Base-by-base conservation (phyloP, 2,329 filamentous ascomycete genomes). In the Fusarium robinianum region DNA sequence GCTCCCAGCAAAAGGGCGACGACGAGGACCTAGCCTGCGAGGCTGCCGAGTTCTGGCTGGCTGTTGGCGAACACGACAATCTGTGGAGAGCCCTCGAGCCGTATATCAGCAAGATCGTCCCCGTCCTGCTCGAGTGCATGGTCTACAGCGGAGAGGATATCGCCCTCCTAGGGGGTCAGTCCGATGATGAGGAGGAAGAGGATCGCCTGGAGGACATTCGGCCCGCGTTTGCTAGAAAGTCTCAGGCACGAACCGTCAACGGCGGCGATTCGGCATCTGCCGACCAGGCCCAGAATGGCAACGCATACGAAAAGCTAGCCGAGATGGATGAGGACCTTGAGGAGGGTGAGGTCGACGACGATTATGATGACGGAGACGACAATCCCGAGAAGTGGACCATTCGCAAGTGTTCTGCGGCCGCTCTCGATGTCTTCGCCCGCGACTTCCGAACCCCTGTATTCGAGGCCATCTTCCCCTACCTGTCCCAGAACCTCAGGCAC, bases 41-140 rank as follows among this genome's bases (percentile, higher is more conserved):
- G 66, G 94, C 94, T 7, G 90, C 94, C 5, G 94, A 99, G 67
- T 99, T 99, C 65, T 99, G 95, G 90, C 81, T 99, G 30, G 90
- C 90, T 25, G 85, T 95, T 14, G 91, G 90, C 48, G 94, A 96
- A 66, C 89, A 96, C 64, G 81, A 88, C 27, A 81, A 86, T 46
- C 73, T 97, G 39, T 90, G 89, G 73, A 79, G 83, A 55, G 79
- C 83, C 1, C 75, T 99, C 31, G 83, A 79, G 7, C 90, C 90
- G 0, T 88, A 88, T 63, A 80, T 97, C 42, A 71, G 80, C 55
- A 88, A 88, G 66, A 92, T 97, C 53, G 86, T 99, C 19, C 94
- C 94, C 0, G 87, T 96, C 2, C 74, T 99, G 37, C 79, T 99
- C 6, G 84, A 94, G 55, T 95, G 89, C 65, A 99, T 99, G 92